A percentile compares a stretch with the other conserved stretches of the same genome.
phyloP scores from a whole-genome alignment of 768 basidiomycete genomes.

The Thelephora ganbajun region DNA sequence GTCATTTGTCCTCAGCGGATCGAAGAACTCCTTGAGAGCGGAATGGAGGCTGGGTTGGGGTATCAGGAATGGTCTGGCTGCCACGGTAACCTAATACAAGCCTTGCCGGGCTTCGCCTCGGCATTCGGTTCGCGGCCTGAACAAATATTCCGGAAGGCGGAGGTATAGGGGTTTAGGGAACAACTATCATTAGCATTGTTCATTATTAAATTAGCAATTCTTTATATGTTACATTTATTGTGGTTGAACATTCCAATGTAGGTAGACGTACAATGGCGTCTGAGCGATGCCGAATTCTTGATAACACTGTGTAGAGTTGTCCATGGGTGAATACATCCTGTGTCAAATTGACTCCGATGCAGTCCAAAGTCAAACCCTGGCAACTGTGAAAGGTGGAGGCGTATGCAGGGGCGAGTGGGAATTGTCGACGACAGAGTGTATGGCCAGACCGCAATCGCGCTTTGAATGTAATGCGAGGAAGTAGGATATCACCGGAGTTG shows the following conservation, averaged over 20 bases:
- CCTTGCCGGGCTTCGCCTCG: too few species aligned
- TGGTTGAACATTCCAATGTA: neutral
- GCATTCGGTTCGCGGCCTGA: too few species aligned
- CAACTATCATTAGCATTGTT: too few species aligned
- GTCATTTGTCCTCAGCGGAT: too few species aligned
- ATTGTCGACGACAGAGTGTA: constrained; percentile 20
- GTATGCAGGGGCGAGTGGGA: constrained; percentile 25
- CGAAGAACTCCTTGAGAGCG: too few species aligned
- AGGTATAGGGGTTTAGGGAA: too few species aligned
- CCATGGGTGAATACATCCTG: constrained; percentile 25
- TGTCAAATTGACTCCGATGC: constrained; percentile 24
- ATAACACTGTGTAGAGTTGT: constrained; percentile 18
- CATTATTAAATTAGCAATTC: neutral
- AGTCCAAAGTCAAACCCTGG: constrained; percentile 25
- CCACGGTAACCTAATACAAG: too few species aligned
- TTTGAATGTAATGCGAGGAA: constrained; percentile 16
- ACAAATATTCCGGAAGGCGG: too few species aligned
- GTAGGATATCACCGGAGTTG: constrained; percentile 13
- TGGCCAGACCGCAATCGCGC: constrained; percentile 13
- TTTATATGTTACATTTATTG: neutral
- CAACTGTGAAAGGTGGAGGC: constrained; percentile 30
- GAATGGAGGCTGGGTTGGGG: too few species aligned
- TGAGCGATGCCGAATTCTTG: constrained; percentile 14
- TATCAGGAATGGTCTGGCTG: too few species aligned
- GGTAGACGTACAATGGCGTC: constrained; percentile 13